Percentiles rank a stretch among this genome's conserved stretches.
These are phyloP conservation scores for Candida nonsorbophila DNA, from an alignment of 805 yeast species.

Conservation along the genomic window DNA sequence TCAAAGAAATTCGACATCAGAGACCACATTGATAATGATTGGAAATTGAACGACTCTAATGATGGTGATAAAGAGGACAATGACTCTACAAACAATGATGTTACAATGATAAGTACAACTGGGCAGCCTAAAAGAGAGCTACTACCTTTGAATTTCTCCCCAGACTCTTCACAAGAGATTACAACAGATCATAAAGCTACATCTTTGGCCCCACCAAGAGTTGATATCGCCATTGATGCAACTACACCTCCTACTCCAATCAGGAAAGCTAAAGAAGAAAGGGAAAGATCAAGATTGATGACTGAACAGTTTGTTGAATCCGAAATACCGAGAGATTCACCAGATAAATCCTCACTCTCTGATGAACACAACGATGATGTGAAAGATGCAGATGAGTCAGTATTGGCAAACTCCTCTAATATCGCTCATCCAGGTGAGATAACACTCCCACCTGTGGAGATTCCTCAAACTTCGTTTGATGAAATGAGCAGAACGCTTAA, in stretches of 20 bases:
- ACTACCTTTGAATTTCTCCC: slow-evolving; percentile 9
- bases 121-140: not conserved
- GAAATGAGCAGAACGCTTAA: slow-evolving; percentile 27
- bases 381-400: slow-evolving; percentile 5
- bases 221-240: slow-evolving; percentile 14
- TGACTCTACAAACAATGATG: slow-evolving; percentile 21
- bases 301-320: slow-evolving; percentile 1
- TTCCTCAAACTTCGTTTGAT: slow-evolving; percentile 38
- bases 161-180: slow-evolving; percentile 8
- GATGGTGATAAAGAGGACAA: slow-evolving; percentile 37
- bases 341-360: not conserved
- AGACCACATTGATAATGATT: slow-evolving; percentile 28
- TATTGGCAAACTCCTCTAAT: slow-evolving; percentile 41
- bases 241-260: slow-evolving; percentile 13
- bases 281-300: slow-evolving; percentile 2
- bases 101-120: slow-evolving; percentile 4
- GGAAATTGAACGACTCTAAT: slow-evolving; percentile 34
- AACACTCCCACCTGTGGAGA: slow-evolving; percentile 36
- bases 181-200: slow-evolving; percentile 4
- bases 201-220: slow-evolving; percentile 9
- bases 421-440: slow-evolving; percentile 29
- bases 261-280: slow-evolving; percentile 6
- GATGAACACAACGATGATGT: not conserved
- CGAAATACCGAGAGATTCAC: not conserved
- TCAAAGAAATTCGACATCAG: slow-evolving; percentile 11